These are phyloP conservation scores for Ganoderma lingzhi DNA, from an alignment of 1,284 basidiomycete species.

Conservation along the genomic window DNA sequence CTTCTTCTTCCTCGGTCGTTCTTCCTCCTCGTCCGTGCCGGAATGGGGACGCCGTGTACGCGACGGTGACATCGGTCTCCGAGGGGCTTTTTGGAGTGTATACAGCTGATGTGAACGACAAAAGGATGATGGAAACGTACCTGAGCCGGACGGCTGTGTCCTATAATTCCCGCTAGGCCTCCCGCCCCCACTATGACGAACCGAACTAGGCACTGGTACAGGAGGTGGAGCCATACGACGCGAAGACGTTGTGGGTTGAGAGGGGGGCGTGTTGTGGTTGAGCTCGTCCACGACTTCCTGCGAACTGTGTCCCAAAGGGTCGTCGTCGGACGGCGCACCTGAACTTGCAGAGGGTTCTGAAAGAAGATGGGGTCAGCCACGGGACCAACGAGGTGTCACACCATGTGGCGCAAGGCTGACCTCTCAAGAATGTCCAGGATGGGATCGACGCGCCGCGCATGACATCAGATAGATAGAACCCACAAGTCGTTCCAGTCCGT, in stretches of 20 bases:
- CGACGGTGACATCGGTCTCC: background rate
- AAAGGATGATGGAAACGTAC: background rate
- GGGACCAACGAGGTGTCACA: background rate
- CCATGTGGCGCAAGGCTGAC: constrained; percentile 7
- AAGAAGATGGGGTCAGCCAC: background rate
- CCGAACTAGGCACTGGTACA: background rate
- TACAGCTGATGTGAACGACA: background rate
- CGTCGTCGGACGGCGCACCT: constrained; percentile 14
- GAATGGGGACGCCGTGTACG: constrained; percentile 18
- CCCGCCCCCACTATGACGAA: background rate
- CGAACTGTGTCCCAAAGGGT: constrained; percentile 2
- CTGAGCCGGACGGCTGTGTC: background rate
- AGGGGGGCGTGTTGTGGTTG: background rate
- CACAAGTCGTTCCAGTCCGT: constrained; percentile 7
- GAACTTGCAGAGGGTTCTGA: constrained; percentile 12
- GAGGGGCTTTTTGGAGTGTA: constrained; percentile 7
- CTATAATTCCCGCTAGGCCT: background rate
- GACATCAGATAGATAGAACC: constrained; percentile 1
- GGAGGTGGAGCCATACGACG: constrained; percentile 3
- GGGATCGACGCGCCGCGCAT: constrained; percentile 16
- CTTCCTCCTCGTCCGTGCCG: constrained; percentile 15
- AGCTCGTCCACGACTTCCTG: constrained; percentile 21
- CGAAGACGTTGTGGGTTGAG: background rate
- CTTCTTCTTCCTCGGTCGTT: constrained; percentile 22
- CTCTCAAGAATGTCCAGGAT: constrained; percentile 13